Conservation (phyloP, 164 flowering plant genomes). For the Malania oleifera region DNA sequence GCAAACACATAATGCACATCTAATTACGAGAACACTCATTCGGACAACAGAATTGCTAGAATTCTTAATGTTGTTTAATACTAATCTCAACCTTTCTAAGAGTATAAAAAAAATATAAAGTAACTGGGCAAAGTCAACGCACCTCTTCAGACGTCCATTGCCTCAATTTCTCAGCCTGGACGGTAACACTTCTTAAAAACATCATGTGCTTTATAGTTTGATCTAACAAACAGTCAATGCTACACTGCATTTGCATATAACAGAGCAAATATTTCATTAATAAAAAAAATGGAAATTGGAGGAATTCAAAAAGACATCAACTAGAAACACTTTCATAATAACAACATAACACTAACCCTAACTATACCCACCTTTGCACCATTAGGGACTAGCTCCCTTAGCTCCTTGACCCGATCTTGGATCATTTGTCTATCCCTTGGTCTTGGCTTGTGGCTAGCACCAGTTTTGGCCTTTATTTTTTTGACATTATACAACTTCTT, state of each 20-base stretch:
- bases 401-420: conserved; percentile 82
- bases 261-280: conserved; percentile 1
- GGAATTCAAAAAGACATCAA: too few species aligned
- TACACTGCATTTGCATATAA: conserved; percentile 51
- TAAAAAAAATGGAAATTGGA: too few species aligned
- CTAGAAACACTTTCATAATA: too few species aligned
- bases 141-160: conserved; percentile 39
- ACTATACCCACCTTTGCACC: conserved; percentile 50
- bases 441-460: conserved; percentile 48
- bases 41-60: too few species aligned
- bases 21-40: too few species aligned
- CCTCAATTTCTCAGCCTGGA: conserved; percentile 63
- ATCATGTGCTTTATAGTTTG: conserved; percentile 78
- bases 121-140: conserved; percentile 3
- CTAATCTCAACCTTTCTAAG: too few species aligned
- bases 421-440: conserved; percentile 94
- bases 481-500: conserved; percentile 25
- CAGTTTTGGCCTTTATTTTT: conserved; percentile 36
- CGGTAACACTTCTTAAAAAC: conserved; percentile 51
- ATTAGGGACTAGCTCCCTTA: conserved; percentile 79
- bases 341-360: not conserved
- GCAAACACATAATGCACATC: too few species aligned
- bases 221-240: conserved; percentile 87
- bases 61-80: too few species aligned
- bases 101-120: not conserved